Evolutionary conservation across 2,329 filamentous ascomycete species (phyloP), one percentile per base, ranked within the genome.

Genomic region (Sarocladiaceae sp.): DNA sequence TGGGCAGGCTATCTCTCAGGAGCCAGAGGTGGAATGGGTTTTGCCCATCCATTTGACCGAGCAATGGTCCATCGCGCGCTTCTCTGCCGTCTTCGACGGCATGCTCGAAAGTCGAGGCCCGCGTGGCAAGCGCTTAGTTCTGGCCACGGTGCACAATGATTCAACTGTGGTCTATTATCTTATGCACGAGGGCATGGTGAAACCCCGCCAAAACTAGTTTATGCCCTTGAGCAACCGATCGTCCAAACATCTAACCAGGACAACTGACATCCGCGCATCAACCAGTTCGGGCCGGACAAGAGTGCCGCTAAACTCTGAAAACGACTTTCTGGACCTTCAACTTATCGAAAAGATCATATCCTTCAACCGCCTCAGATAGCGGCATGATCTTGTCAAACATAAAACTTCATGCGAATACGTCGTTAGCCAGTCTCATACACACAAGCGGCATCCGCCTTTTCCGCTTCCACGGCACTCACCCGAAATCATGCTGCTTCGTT

Each of bases 131-230:
- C 47, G 47, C 4, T 66, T 92, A 11, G 64, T 93, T n/a, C 72
- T 94, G 50, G 88, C 86, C 15, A 87, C 86, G 2, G 72, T 90
- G 46, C 86, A 90, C 63, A 83, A 87, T 60, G 89, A 94, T 68
- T 92, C 88, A 57, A 93, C 89, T 0, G 78, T 94, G 17, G 86
- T 90, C 36, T 94, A 93, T 69, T 94, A 94, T 64, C 78, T 92
- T 56, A 82, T 93, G 66, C 88, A 93, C 61, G 88, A 93, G 66
- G 89, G 88, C n/a, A 83, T 92, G 57, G 87, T 93, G 51, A 94
- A 93, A 73, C 89, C 89, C 22, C 77, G 89, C 53, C 89, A 93
- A 66, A 94, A 94, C 65, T 93, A 71, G n/a, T n/a, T n/a, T n/a
- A 55, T 10, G 17, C 11, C 12, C 12, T 8, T 11, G 10, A 8